A percentile compares a stretch with the other conserved stretches of the same genome.
Conservation (phyloP, 1,284 basidiomycete genomes). For the Naganishia cerealis region DNA sequence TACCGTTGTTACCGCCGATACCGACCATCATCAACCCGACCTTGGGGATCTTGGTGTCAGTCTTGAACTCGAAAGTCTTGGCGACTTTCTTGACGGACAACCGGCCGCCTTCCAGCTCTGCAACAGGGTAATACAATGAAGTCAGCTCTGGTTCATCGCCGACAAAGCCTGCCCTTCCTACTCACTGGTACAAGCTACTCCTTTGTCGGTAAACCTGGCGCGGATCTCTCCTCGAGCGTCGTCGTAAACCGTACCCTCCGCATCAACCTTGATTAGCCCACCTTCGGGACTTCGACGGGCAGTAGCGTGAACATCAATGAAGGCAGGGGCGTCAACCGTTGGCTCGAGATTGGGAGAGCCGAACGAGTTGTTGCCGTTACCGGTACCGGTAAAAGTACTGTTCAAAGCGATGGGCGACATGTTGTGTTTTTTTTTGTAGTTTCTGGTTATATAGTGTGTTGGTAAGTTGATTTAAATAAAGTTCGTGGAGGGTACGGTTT, state of each 20-base stretch:
- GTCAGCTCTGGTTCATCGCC: not conserved
- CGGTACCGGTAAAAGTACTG: conserved; percentile 52
- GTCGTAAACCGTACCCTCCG: conserved; percentile 76
- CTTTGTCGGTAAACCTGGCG: conserved; percentile 78
- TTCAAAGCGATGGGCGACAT: conserved; percentile 54
- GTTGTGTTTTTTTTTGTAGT: conserved; percentile 26
- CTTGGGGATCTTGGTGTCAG: conserved; percentile 79
- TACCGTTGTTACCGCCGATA: conserved; percentile 95
- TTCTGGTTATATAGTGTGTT: conserved; percentile 29
- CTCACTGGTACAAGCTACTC: conserved; percentile 65
- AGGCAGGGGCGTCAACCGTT: conserved; percentile 12
- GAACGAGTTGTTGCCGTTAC: conserved; percentile 64
- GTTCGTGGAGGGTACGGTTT: conserved; percentile 37
- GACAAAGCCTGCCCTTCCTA: conserved; percentile 10
- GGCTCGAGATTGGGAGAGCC: conserved; percentile 34
- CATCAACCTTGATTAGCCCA: conserved; percentile 71
- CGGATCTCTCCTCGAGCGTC: conserved; percentile 70
- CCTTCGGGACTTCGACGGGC: conserved; percentile 68
- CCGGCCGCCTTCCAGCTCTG: conserved; percentile 64
- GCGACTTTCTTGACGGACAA: conserved; percentile 70
- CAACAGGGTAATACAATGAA: not conserved
- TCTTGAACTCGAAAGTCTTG: conserved; percentile 86
- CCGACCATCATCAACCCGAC: conserved; percentile 99
- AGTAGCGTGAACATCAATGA: conserved; percentile 69
- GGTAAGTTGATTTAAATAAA: conserved; percentile 28